Evolutionary conservation across 768 basidiomycete genomes (phyloP), one percentile per base, ranked within the genome.

Genomic region (Mycena crocata): DNA sequence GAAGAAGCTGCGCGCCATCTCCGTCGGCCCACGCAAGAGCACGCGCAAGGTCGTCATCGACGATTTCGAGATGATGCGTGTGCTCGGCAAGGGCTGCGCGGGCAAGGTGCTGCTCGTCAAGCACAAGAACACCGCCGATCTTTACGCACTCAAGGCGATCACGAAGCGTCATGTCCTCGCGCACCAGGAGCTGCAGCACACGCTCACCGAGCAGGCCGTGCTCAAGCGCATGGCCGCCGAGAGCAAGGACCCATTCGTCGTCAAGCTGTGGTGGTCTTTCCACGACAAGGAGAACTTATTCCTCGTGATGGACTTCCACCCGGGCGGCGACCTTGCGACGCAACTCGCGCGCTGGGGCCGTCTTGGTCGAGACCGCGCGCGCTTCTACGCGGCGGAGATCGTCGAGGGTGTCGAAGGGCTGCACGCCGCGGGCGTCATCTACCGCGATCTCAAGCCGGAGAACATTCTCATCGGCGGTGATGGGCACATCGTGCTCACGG

Each of bases 361-460:
- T 46, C 82, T 99, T 8, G 98, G 98, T 2, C 88, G 94, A 23
- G 95, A 98, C 73, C 89, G 98, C 35, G 95, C 97, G 26, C 87
- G 98, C 23, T 99, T 99, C 82, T 99, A 99, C 74, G 94, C 96
- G 32, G 94, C 95, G 23, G 98, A 99, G 78, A 97, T 99, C 62
- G 94, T 96, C 13, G 96, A 98, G 74, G 98, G 97, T 51, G 90
- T 97, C 35, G 96, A 98, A 80, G 95, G 96, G 40, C 85, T 99
- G 42, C 97, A 99, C 74, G 89, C 90, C 17, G 91, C 93, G 6
- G 97, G 97, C 40, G 95, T 99, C 75, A 96, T 99, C 80, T 97
- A 98, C 79, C 93, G 98, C 52, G 96, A 98, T 77, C 89, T 98
- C 68, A 98, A 98, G 75, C 96, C 96, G 1, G 96, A 98, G 81